phyloP scores from a whole-genome alignment of 2,329 filamentous ascomycete genomes.

The Colletotrichum cordylinicola region DNA sequence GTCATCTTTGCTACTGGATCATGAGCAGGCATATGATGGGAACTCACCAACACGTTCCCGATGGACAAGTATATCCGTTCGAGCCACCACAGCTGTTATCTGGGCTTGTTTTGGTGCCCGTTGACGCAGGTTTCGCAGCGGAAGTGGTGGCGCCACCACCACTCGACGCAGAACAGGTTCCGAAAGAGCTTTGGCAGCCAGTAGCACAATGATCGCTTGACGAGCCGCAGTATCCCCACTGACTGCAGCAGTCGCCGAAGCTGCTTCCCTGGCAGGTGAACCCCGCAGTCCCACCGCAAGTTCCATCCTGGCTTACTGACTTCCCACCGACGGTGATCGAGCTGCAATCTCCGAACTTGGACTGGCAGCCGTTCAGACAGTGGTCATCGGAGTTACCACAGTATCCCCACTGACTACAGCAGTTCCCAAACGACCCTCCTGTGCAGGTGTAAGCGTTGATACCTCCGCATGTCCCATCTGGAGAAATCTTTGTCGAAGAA shows the following conservation, averaged over 20 bases:
- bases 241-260: constrained; percentile 23
- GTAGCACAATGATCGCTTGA: constrained; percentile 21
- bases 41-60: constrained; percentile 20
- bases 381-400: constrained; percentile 21
- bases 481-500: background rate
- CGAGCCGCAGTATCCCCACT: constrained; percentile 25
- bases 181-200: constrained; percentile 13
- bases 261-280: constrained; percentile 4
- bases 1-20: background rate
- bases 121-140: background rate
- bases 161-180: constrained; percentile 1
- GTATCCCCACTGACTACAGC: constrained; percentile 25
- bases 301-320: background rate
- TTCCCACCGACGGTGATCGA: constrained; percentile 7
- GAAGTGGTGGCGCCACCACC: background rate
- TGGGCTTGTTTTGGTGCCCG: constrained; percentile 9
- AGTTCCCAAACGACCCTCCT: constrained; percentile 27
- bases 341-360: constrained; percentile 22
- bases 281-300: constrained; percentile 4
- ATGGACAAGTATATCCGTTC: constrained; percentile 43
- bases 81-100: constrained; percentile 47
- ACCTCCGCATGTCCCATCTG: constrained; percentile 46
- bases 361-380: constrained; percentile 22
- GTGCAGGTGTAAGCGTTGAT: constrained; percentile 42
- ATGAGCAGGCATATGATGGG: background rate